Evolutionary conservation across 2,329 filamentous ascomycete genomes (phyloP), one percentile per base, ranked within the genome.

Genomic region (Ustilaginoidea virens): DNA sequence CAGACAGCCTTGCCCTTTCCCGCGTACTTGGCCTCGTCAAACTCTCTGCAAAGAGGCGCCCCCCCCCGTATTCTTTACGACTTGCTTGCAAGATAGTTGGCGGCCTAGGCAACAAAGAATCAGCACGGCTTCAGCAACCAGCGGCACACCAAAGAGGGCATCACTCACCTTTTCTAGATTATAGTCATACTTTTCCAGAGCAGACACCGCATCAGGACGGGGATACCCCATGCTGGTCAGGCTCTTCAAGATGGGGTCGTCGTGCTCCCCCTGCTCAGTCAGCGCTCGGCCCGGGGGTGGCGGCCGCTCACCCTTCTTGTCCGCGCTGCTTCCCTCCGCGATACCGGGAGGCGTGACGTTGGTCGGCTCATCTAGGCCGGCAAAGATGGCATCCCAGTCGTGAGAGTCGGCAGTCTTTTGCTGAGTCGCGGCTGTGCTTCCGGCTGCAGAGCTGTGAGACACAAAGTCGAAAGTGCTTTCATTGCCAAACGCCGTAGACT

Each of bases 341-440:
- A 8, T 15, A 7, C 32, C 35, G 10, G 39, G 31, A 14, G 45
- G 34, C 27, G 51, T 39, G 35, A 47, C 36, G 24, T 51, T 42
- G 33, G 44, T 46, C 25, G 66, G 55, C 2, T 66, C 67, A 41
- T 87, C 80, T 6, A 92, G 60, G 16, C 77, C 76, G 2, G 81
- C 79, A 55, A 96, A 96, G 31, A 96, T 82, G 22, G 83, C 80
- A 45, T 96, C 87, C 90, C 90, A 96, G 50, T 96, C 87, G 41
- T 92, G 80, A 19, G 60, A 56, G 10, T 69, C 66, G 0, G 56
- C 41, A 17, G 52, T 47, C 34, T 58, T 52, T 27, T 47, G 52
- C 24, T 53, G 39, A 25, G 55, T 55, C 28, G 59, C 55, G 33
- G 61, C 38, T 13, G 49, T 37, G 24, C 45, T 39, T 25, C 46